Evolutionary conservation across 73 alveolate genomes (phyloP).

Genomic region (Loxodes magnus): DNA sequence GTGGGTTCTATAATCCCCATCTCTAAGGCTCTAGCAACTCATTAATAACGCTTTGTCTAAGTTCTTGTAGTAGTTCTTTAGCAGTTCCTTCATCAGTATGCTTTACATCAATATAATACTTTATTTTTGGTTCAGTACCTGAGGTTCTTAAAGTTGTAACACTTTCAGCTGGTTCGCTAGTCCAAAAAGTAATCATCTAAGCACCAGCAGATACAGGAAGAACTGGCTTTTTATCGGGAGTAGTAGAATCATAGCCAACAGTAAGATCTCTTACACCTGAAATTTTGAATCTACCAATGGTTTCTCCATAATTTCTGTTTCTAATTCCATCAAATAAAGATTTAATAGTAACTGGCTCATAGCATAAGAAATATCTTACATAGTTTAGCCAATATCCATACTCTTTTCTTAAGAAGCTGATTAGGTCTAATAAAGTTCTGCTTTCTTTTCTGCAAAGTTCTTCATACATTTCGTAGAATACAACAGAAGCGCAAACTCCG

Average conservation of each 20-base stretch:
- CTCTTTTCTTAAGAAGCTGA: background rate
- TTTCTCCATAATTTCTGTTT: constrained; percentile 10
- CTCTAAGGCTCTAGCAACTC: constrained; percentile 13
- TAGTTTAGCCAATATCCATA: background rate
- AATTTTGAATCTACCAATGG: constrained; percentile 24
- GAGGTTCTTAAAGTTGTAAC: constrained; percentile 14
- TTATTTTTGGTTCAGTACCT: constrained; percentile 46
- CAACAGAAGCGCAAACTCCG: constrained; percentile 48
- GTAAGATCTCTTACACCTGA: constrained; percentile 32
- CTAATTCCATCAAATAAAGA: constrained; percentile 17
- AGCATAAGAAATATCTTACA: constrained; percentile 15
- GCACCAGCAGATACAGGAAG: constrained; percentile 26
- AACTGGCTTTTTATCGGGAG: constrained; percentile 24
- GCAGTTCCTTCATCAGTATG: constrained; percentile 12
- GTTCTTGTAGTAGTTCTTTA: constrained; percentile 8
- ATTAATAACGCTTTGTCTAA: constrained; percentile 10
- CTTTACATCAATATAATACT: constrained; percentile 22
- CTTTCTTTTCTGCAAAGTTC: constrained; percentile 5
- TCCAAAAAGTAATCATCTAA: constrained; percentile 34
- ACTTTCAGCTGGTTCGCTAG: constrained; percentile 19
- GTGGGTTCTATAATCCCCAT: constrained; percentile 8
- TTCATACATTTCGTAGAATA: constrained; percentile 29
- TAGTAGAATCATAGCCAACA: constrained; percentile 29
- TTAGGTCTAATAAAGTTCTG: background rate
- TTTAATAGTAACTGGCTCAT: constrained; percentile 13